phyloP scores from a whole-genome alignment of 2,329 filamentous ascomycete species.

The Akanthomyces muscarius region DNA sequence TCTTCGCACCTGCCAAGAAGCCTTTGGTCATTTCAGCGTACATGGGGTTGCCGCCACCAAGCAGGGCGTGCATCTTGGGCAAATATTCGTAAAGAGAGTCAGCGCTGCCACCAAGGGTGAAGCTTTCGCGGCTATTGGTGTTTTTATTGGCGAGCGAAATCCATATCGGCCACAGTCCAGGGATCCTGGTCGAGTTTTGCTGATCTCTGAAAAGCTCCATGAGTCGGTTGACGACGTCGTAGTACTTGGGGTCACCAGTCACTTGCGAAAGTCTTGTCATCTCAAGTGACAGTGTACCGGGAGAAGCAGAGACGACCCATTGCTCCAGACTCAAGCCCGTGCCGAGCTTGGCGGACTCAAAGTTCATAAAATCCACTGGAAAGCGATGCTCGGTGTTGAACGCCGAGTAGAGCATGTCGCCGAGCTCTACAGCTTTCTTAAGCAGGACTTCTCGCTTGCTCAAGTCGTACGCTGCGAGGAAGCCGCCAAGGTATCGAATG shows the following conservation, averaged over 20 bases:
- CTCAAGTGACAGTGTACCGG: conserved; percentile 67
- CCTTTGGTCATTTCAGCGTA: conserved; percentile 52
- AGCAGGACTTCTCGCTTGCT: conserved; percentile 54
- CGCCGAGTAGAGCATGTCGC: conserved; percentile 59
- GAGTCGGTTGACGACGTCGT: conserved; percentile 64
- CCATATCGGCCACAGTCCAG: conserved; percentile 68
- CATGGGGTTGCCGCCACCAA: conserved; percentile 49
- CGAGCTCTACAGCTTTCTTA: conserved; percentile 59
- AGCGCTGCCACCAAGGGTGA: conserved; percentile 37
- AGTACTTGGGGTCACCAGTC: conserved; percentile 69
- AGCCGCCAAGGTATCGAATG: conserved; percentile 66
- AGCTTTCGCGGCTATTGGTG: conserved; percentile 27
- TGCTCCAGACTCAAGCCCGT: conserved; percentile 31
- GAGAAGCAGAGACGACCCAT: conserved; percentile 41
- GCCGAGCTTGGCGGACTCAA: conserved; percentile 34
- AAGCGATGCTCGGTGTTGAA: conserved; percentile 68
- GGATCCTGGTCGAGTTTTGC: conserved; percentile 63
- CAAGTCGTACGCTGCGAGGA: conserved; percentile 66
- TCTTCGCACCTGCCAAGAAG: conserved; percentile 49
- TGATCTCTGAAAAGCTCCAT: conserved; percentile 62
- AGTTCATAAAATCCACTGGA: conserved; percentile 51
- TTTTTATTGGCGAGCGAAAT: conserved; percentile 55
- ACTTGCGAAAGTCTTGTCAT: conserved; percentile 70
- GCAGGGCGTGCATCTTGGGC: conserved; percentile 47
- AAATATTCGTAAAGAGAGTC: conserved; percentile 42